Evolutionary conservation across 495 filamentous ascomycete genomes (phyloP), one percentile per base, ranked within the genome.

Genomic region (Aspergillus nanangensis): DNA sequence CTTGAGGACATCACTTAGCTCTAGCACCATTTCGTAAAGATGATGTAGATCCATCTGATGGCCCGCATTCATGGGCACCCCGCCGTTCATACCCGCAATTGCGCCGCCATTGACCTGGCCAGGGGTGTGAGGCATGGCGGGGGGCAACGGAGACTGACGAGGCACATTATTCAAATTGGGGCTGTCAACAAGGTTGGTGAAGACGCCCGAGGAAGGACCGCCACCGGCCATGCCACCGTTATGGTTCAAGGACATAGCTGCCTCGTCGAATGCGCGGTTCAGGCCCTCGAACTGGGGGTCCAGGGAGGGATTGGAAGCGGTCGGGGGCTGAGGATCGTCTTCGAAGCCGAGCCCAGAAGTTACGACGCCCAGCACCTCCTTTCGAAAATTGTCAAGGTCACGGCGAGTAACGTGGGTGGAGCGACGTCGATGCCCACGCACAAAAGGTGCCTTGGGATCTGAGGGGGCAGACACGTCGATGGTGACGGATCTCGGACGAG

Each of bases 41-140:
- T 88, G 84, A 57, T 90, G 88, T 48, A 93, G 79, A 61, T 95
- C 89, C 69, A 87, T 86, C 68, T 92, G 86, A 56, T 92, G 87
- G 15, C 88, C 88, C 18, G 87, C 87, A 44, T 83, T 85, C 58
- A 84, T 83, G 15, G 86, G 83, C 40, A 81, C 60, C 17, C 60
- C 65, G 14, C 71, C 52, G 48, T 79, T 79, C 61, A 78, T 68
- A 32, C 75, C 80, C 52, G 80, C 82, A 58, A 83, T 78, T n/a
- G 61, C 69, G 39, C 57, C 63, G 36, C 76, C 77, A 56, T 84
- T 85, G 51, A 75, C 71, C 48, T 79, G 74, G 36, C 52, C 41
- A 14, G 58, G 45, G 5, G 62, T 37, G 44, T 68, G 65, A 22
- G 65, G 50, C 22, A 65, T 47, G 4, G 64, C 54, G 20, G 70